A percentile compares a stretch with the other conserved stretches of the same genome.
phyloP scores from a whole-genome alignment of 192 early-diverging fungal genomes.

The Entomortierella beljakovae region DNA sequence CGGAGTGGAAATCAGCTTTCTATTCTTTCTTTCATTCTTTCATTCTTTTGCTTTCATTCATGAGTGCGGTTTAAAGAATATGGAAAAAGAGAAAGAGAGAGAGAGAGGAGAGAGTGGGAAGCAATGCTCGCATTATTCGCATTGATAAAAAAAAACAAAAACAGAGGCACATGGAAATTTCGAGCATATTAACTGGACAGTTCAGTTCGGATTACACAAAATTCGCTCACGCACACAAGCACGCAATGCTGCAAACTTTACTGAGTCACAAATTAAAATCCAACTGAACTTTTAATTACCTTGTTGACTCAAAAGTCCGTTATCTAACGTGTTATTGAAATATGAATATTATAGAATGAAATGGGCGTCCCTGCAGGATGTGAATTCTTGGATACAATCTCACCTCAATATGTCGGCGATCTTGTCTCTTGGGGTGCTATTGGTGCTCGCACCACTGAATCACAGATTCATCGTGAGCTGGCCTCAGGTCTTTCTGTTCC shows the following conservation, averaged over 20 bases:
- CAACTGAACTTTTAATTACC: background rate
- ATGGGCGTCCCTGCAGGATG: constrained; percentile 80
- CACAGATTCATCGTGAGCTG: constrained; percentile 86
- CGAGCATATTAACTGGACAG: no score
- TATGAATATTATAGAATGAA: no score
- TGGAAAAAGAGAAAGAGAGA: background rate
- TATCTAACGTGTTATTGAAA: background rate
- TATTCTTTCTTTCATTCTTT: background rate
- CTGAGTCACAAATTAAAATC: background rate
- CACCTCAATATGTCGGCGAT: constrained; percentile 85
- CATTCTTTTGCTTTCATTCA: no score
- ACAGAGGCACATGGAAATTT: background rate
- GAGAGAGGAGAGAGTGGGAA: background rate
- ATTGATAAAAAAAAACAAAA: background rate
- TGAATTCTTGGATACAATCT: constrained; percentile 86
- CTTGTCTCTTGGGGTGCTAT: constrained; percentile 84
- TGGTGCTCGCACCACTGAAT: constrained; percentile 87
- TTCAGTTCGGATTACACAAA: no score
- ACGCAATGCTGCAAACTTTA: background rate
- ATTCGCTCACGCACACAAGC: no score
- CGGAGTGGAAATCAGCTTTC: background rate
- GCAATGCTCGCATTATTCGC: background rate
- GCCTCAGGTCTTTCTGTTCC: constrained; percentile 84
- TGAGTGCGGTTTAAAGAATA: no score
- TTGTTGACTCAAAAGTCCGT: background rate